Percentiles rank a stretch among this genome's conserved stretches.
Conservation (phyloP, 2,329 filamentous ascomycete genomes). For the Rutstroemia sp. region DNA sequence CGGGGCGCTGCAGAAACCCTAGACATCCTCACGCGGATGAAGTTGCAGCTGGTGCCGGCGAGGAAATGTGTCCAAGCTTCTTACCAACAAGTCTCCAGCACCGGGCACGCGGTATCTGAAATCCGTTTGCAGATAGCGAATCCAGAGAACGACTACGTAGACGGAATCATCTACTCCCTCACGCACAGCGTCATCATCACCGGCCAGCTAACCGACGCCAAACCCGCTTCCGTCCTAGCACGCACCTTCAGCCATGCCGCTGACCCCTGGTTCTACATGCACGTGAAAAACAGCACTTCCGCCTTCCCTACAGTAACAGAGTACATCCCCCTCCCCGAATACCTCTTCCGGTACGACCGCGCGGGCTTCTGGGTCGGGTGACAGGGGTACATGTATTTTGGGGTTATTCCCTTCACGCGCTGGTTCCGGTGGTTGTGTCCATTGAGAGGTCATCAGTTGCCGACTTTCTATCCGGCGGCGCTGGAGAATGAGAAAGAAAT, state of each 20-base stretch:
- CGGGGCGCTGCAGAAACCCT: slow-evolving; percentile 51
- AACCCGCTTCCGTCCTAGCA: slow-evolving; percentile 21
- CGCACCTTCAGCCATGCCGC: slow-evolving; percentile 40
- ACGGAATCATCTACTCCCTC: slow-evolving; percentile 47
- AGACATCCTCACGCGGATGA: slow-evolving; percentile 53
- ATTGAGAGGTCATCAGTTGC: slow-evolving; percentile 29
- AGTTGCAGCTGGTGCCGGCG: slow-evolving; percentile 47
- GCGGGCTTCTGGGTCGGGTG: slow-evolving; percentile 58
- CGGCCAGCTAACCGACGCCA: slow-evolving; percentile 39
- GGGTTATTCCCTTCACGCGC: slow-evolving; percentile 47
- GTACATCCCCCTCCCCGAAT: slow-evolving; percentile 40
- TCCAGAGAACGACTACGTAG: slow-evolving; percentile 47
- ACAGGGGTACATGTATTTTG: slow-evolving; percentile 54
- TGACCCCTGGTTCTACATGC: slow-evolving; percentile 61
- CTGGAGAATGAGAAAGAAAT: slow-evolving; percentile 1
- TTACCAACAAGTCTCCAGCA: slow-evolving; percentile 40
- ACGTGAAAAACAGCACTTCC: slow-evolving; percentile 37
- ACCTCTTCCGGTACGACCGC: slow-evolving; percentile 55
- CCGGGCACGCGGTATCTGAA: slow-evolving; percentile 37
- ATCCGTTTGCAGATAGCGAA: slow-evolving; percentile 31
- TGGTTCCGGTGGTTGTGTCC: slow-evolving; percentile 53
- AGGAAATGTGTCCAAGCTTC: slow-evolving; percentile 47
- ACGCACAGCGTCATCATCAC: slow-evolving; percentile 46
- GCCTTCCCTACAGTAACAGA: slow-evolving; percentile 29
- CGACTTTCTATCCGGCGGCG: slow-evolving; percentile 29